These are phyloP conservation scores for Austroboletus eburneus DNA, from an alignment of 768 basidiomycete genomes.

Conservation along the genomic window DNA sequence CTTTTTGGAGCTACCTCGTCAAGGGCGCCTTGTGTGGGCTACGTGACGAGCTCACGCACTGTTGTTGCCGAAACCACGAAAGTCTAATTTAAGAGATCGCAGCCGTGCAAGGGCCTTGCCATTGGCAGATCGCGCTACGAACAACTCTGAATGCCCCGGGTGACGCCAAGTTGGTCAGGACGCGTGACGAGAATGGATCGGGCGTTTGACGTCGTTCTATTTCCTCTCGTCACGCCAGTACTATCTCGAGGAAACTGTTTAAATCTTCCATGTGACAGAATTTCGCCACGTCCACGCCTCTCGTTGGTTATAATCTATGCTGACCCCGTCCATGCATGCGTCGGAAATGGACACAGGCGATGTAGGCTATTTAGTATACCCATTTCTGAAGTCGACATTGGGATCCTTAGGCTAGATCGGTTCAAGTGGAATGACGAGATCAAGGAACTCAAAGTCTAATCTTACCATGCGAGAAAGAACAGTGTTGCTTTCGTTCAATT, in stretches of 20 bases:
- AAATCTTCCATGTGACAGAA: constrained; percentile 12
- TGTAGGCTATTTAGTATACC: constrained; percentile 16
- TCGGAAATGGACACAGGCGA: constrained; percentile 9
- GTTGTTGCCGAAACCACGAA: neutral
- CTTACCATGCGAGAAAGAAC: constrained; percentile 19
- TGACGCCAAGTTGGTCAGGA: too few relatives aligned
- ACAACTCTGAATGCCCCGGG: neutral
- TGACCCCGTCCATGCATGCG: neutral
- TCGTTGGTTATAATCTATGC: neutral
- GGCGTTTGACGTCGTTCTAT: neutral
- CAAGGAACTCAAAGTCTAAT: constrained; percentile 1
- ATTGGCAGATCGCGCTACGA: constrained; percentile 4
- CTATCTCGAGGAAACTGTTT: neutral
- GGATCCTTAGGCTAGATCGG: constrained; percentile 25
- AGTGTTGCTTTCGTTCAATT: constrained; percentile 18
- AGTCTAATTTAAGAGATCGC: constrained; percentile 6
- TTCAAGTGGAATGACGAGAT: constrained; percentile 18
- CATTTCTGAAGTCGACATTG: constrained; percentile 14
- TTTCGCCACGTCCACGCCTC: neutral
- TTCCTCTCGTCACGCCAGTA: neutral
- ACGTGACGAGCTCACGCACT: neutral
- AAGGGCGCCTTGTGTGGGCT: neutral
- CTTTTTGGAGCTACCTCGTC: too few relatives aligned
- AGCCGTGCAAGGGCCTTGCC: constrained; percentile 9
- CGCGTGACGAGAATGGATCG: neutral